Evolutionary conservation across 2,329 filamentous ascomycete genomes (phyloP).

Genomic region (Pezizomycotina sp.): DNA sequence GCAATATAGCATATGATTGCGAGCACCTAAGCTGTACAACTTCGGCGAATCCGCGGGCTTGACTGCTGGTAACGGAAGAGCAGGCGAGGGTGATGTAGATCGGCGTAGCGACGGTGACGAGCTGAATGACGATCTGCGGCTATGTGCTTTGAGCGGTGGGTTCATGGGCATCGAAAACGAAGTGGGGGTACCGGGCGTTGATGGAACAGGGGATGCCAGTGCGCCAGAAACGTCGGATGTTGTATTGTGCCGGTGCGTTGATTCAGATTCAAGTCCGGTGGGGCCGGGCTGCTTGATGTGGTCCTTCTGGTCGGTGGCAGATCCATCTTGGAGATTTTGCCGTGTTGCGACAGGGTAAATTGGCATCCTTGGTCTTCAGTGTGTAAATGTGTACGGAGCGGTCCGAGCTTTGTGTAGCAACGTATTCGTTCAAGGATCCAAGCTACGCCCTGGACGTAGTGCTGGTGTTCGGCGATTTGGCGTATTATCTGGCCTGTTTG

Average conservation of each 20-base stretch:
- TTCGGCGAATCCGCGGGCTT: constrained; percentile 90
- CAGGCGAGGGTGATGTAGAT: constrained; percentile 84
- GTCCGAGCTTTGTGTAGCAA: constrained; percentile 95
- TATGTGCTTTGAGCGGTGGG: constrained; percentile 79
- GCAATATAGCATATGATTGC: constrained; percentile 80
- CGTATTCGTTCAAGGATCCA: constrained; percentile 98
- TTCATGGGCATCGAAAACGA: constrained; percentile 89
- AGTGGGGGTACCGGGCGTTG: constrained; percentile 83
- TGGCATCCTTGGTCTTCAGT: constrained; percentile 87
- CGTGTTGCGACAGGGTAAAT: constrained; percentile 63
- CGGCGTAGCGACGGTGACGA: constrained; percentile 60
- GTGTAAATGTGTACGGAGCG: constrained; percentile 96
- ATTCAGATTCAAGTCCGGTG: constrained; percentile 59
- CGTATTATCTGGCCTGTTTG: constrained; percentile 59
- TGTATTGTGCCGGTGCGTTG: constrained; percentile 44
- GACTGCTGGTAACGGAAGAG: constrained; percentile 81
- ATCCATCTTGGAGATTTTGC: constrained; percentile 80
- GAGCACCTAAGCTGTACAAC: constrained; percentile 50
- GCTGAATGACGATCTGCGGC: constrained; percentile 81
- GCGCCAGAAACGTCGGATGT: constrained; percentile 37
- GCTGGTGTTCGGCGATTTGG: constrained; percentile 91
- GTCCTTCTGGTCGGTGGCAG: constrained; percentile 68
- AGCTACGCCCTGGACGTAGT: constrained; percentile 94
- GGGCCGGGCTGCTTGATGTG: constrained; percentile 80
- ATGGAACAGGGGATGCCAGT: constrained; percentile 69